phyloP scores from a whole-genome alignment of 768 basidiomycete species.

The Boletus sp. region DNA sequence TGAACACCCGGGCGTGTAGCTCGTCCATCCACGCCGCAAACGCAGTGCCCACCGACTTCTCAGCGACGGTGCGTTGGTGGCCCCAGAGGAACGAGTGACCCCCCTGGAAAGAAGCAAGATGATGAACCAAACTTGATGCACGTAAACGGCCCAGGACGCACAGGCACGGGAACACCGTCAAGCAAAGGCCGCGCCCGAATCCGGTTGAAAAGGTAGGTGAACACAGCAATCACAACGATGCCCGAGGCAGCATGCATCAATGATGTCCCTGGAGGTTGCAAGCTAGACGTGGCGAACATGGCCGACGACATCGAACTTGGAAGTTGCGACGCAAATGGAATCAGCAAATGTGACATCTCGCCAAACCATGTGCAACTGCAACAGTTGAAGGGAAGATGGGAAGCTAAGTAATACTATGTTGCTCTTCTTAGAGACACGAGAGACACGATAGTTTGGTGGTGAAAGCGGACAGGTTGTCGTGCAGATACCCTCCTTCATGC shows the following conservation, averaged over 20 bases:
- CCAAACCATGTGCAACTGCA: background rate
- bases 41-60: slow-evolving; percentile 5
- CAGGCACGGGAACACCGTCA: background rate
- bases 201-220: background rate
- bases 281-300: background rate
- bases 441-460: background rate
- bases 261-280: background rate
- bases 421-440: background rate
- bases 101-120: background rate
- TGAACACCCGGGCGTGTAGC: slow-evolving; percentile 1
- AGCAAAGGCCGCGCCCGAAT: background rate
- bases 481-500: background rate
- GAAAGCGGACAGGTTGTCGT: background rate
- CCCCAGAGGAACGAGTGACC: slow-evolving; percentile 2
- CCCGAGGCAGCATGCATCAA: background rate
- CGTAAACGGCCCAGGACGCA: background rate
- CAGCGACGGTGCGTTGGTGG: slow-evolving; percentile 1
- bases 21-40: slow-evolving; percentile 2
- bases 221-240: background rate
- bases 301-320: background rate
- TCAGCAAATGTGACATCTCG: background rate
- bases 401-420: no score
- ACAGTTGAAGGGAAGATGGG: background rate
- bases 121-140: background rate
- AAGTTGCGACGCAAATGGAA: background rate